Evolutionary conservation across 1,284 basidiomycete species (phyloP).

Genomic region (Phellopilus nigrolimitatus): DNA sequence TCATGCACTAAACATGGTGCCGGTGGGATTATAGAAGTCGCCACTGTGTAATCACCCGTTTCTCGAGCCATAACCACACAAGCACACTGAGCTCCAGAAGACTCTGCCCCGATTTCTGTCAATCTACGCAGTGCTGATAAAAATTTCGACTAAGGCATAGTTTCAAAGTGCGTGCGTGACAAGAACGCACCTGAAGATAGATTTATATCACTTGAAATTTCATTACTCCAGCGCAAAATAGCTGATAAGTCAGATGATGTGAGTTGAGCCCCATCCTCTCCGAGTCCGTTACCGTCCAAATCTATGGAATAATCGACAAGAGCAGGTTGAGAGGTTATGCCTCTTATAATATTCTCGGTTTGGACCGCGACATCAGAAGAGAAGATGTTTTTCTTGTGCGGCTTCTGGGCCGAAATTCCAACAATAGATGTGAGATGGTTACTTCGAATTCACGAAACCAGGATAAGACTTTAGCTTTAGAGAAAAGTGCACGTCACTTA

Average conservation of each 20-base stretch:
- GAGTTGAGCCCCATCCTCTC: conserved; percentile 48
- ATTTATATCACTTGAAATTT: conserved; percentile 68
- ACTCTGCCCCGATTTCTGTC: conserved; percentile 66
- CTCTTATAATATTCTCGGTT: conserved; percentile 46
- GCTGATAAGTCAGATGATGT: conserved; percentile 55
- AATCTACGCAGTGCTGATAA: conserved; percentile 52
- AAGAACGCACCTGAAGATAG: conserved; percentile 45
- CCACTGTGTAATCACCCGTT: conserved; percentile 64
- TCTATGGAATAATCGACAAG: conserved; percentile 33
- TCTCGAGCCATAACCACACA: conserved; percentile 64
- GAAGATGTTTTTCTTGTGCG: conserved; percentile 51
- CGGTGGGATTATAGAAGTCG: conserved; percentile 49
- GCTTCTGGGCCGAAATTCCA: conserved; percentile 39
- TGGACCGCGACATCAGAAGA: conserved; percentile 58
- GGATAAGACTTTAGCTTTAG: no score
- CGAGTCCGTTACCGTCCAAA: conserved; percentile 34
- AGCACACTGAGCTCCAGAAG: conserved; percentile 59
- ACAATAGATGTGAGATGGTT: conserved; percentile 44
- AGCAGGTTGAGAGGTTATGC: conserved; percentile 29
- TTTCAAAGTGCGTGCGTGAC: conserved; percentile 1
- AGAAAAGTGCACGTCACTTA: no score
- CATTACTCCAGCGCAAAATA: conserved; percentile 66
- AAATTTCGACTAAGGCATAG: conserved; percentile 19
- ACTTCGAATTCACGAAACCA: conserved; percentile 28
- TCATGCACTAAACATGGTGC: conserved; percentile 64